phyloP scores from a whole-genome alignment of 345 rosid genomes.

The Passiflora organensis region DNA sequence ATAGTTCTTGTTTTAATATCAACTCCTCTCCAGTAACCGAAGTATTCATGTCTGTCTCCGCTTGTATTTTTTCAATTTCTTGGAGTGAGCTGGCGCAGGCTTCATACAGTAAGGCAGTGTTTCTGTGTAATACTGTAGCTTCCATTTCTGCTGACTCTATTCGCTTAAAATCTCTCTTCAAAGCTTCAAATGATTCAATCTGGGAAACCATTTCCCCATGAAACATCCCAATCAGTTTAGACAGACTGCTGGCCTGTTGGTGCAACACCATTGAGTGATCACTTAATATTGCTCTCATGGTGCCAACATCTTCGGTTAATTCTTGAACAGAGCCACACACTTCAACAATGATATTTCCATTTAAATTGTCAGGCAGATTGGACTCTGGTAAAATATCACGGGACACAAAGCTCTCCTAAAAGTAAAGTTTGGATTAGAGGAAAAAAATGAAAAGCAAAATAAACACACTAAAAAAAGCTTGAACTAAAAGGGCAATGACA shows the following conservation, averaged over 20 bases:
- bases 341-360: constrained; percentile 31
- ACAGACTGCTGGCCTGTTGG: constrained; percentile 43
- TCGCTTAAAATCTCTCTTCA: constrained; percentile 38
- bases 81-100: constrained; percentile 49
- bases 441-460: constrained; percentile 6
- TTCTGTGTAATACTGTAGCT: constrained; percentile 41
- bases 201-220: constrained; percentile 30
- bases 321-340: constrained; percentile 52
- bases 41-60: constrained; percentile 36
- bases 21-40: constrained; percentile 18
- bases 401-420: constrained; percentile 43
- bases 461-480: neutral
- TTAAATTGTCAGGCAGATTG: constrained; percentile 37
- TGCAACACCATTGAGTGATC: constrained; percentile 47
- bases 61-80: constrained; percentile 63
- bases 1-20: constrained; percentile 25
- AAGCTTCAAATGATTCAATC: constrained; percentile 35
- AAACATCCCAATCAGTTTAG: constrained; percentile 33
- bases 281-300: constrained; percentile 41
- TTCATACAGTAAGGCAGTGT: constrained; percentile 55
- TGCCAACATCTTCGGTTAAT: constrained; percentile 33
- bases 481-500: constrained; percentile 1
- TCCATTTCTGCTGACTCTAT: constrained; percentile 51
- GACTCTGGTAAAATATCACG: constrained; percentile 36
- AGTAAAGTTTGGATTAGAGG: constrained; percentile 20